Base-by-base conservation (phyloP, 179 eudicot genomes). In the Beta macrorhiza region DNA sequence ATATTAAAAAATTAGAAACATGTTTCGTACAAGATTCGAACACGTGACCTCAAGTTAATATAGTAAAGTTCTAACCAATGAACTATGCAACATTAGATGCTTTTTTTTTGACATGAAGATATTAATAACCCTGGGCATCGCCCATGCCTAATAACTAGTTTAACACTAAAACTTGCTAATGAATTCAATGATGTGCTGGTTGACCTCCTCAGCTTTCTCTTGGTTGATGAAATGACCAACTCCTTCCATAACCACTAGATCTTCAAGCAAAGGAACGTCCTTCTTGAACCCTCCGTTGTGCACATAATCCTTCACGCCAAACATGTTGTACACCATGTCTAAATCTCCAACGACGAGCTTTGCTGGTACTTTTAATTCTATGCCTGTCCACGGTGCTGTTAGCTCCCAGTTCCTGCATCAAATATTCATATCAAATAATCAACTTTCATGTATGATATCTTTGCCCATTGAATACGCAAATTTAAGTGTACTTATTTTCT, bases 201-300 rank as follows among this genome's bases (percentile, higher is more conserved):
- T 94, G 13, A 91, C 78, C 58, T 90, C 92, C 7, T 87, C 82
- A 8, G 97, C 67, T 84, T 76, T 91, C 78, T 94, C 98, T 82
- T 94, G 94, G 80, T 93, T 90, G 81, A 91, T 83, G 87, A 91
- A 94, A 83, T 94, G 98, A 20, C 89, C 96, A 11, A 82, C 94
- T 57, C 91, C 93, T 86, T 91, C 90, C 85, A 94, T 67, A 15
- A 94, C 84, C 11, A 92, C 89, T 5, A 87, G 82, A 45, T 91
- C 89, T 62, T 93, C 84, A 37, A 94, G 83, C 75, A 90, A 77
- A 3, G 96, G 97, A 74, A 93, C 98, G 45, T 93, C 97, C n/a
- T 84, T 84, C 80, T 89, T 92, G 84, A 93, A 92, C 7, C 87
- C 91, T 0, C 91, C 91, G 13, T 81, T 74, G 16, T 91, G 92